Evolutionary conservation across 179 eudicot genomes (phyloP), one percentile per base, ranked within the genome.

Genomic region (Actinidia arguta): DNA sequence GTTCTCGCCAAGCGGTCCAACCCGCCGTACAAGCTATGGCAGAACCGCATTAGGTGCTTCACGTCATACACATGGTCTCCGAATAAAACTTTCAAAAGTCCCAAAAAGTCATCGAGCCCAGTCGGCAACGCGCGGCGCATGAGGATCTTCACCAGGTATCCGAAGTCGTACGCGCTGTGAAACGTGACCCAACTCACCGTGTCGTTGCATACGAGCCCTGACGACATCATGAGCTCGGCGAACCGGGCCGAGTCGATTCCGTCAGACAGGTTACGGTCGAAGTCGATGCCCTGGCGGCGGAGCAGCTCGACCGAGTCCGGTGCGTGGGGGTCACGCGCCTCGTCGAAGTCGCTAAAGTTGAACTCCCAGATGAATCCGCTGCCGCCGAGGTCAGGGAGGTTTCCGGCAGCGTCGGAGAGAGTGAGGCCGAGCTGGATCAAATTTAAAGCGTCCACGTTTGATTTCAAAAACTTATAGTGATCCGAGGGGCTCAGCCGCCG

Each of bases 141-240:
- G n/a, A 95, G 67, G 6, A 86, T 73, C 89, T 93, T 92, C 20
- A 92, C 22, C 55, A 95, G 59, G 78, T 92, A 94, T 1, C 91
- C 99, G 24, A 93, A 94, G 84, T 95, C 98, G n/a, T 92, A 95
- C 0, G 87, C 88, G 12, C 98, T 83, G 58, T 95, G 98, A 73
- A 94, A 95, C 0, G 95, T 88, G 18, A 95, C 88, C 93, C 96
- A 93, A 51, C 78, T 88, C 16, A 92, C 91, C 1, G 16, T 18
- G 0, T 85, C 90, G 18, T 88, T 92, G 58, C 93, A 87, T 0
- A 95, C 90, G 22, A 95, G 84, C 4, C 96, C 98, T 0, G 98
- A 94, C 0, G 92, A 83, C 92, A 89, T 87, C 90, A 94, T 82
- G 82, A 90, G 73, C 86, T 92, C 95, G 0, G 85, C 88, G 52